Base-by-base conservation (phyloP, 495 filamentous ascomycete species). In the Penicillium argentinense region DNA sequence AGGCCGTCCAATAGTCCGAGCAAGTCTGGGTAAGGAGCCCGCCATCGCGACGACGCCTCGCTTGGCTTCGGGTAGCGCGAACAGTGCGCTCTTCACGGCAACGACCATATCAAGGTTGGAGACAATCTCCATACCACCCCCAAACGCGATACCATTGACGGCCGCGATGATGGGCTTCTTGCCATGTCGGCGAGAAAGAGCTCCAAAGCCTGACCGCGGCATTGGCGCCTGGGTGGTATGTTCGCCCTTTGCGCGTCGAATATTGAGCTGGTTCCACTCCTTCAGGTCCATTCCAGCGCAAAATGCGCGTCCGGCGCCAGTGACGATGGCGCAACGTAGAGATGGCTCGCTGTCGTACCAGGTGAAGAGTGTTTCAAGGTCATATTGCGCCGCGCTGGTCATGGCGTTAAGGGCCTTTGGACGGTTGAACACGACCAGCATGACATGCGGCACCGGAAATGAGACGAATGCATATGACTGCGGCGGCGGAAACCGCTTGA, bases 91-190 rank as follows among this genome's bases (percentile, higher is more conserved):
- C n/a, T 54, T 34, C 1, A 72, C 59, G n/a, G 83, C 83, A 29
- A 88, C 43, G 0, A 86, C 76, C 8, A 88, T 50, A 60, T 89
- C 86, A 52, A 73, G 71, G 47, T 87, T 88, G 12, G 80, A 63
- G 5, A 78, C 64, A 57, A 85, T 81, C 64, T 88, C 86, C 48
- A 78, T 74, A 7, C 85, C 85, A 38, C 85, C 85, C n/a, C 86
- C 85, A 41, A 82, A 68, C 43, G 75, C 77, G 5, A 83, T 46
- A 7, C 85, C 85, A 55, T 85, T 81, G 19, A 88, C 78, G 1
- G 86, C 86, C 9, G 76, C 76, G 30, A 88, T 79, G 19, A 89
- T 62, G 14, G 85, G 85, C 41, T 64, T 60, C 26, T 60, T 57
- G 29, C 68, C 68, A 17, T 43, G 54, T 11, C 77, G 67, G n/a